Base-by-base conservation (phyloP, 345 rosid genomes). In the Microcos paniculata region DNA sequence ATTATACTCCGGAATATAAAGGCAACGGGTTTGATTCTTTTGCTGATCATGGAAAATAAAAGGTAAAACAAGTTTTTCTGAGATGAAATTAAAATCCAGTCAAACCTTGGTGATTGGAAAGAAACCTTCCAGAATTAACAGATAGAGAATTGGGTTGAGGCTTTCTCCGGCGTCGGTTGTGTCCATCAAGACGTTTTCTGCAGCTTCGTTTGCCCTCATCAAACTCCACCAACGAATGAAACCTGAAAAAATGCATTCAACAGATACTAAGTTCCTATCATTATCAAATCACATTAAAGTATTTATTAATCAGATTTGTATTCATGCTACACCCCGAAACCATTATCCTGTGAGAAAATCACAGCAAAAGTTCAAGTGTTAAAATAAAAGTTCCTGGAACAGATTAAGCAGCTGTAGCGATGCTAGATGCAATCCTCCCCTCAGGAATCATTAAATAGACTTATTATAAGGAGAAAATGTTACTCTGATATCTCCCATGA, bases 161-260 rank as follows among this genome's bases (percentile, higher is more conserved):
- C 86, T 91, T 91, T 79, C 94, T 87, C 49, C 92, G 79, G 9
- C 97, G 87, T 31, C 91, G 72, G 81, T 91, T 91, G 77, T 91
- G 97, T 23, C 94, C 94, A 65, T 91, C 97, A 11, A 91, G 97
- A 21, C 94, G 87, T 73, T 88, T 91, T 67, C 97, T 85, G 81
- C 94, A 91, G 89, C 97, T 91, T 79, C 97, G 78, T 76, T 91
- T 91, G 62, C 86, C 92, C 23, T 88, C 92, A 69, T 91, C 94
- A 69, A 91, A 91, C 76, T 91, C 97, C 69, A n/a, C 86, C 75
- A 90, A 80, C 4, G 92, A 87, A 85, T 91, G 94, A 79, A 91
- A 91, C 89, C 94, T 91, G 55, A 53, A 19, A 57, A 49, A 68
- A 58, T 21, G 38, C 43, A 72, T 56, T 28, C 31, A 35, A 11